Percentiles rank a stretch among this genome's conserved stretches.
Conservation (phyloP, 768 basidiomycete species). For the Coprinopsis strossmayeri region DNA sequence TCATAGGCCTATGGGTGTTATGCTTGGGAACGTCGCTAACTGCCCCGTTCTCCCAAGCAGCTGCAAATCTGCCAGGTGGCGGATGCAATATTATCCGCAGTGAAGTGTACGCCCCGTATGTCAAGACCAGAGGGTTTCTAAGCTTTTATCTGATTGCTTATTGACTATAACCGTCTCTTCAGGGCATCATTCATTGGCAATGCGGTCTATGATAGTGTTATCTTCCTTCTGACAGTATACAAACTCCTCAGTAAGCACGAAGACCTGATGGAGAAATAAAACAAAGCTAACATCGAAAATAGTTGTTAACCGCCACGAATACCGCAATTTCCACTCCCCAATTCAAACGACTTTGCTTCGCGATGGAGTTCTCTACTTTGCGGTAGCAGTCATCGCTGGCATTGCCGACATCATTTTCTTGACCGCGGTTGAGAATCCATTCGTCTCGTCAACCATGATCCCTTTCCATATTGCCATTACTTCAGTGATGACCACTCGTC, state of each 20-base stretch:
- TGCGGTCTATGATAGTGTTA: not conserved
- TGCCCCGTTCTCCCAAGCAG: not conserved
- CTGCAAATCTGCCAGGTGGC: not conserved
- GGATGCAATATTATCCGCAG: not conserved
- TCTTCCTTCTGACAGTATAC: not conserved
- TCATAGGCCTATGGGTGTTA: not conserved
- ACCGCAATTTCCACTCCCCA: not conserved
- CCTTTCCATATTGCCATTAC: not conserved
- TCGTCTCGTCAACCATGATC: not conserved
- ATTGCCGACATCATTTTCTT: not conserved
- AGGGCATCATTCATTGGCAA: slow-evolving; percentile 1
- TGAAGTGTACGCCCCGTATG: not conserved
- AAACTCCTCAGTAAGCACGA: not conserved
- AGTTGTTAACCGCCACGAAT: not conserved
- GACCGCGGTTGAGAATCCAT: not conserved
- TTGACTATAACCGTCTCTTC: not conserved
- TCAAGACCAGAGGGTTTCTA: no score
- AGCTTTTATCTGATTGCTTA: not conserved
- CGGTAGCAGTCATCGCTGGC: not conserved
- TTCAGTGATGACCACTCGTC: not conserved
- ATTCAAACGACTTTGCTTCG: not conserved
- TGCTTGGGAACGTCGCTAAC: not conserved
- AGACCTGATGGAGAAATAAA: not conserved
- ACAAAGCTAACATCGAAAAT: not conserved
- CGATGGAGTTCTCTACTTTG: not conserved